These are phyloP conservation scores for Solanum chacoense DNA, from an alignment of 305 asterid genomes.

Conservation along the genomic window DNA sequence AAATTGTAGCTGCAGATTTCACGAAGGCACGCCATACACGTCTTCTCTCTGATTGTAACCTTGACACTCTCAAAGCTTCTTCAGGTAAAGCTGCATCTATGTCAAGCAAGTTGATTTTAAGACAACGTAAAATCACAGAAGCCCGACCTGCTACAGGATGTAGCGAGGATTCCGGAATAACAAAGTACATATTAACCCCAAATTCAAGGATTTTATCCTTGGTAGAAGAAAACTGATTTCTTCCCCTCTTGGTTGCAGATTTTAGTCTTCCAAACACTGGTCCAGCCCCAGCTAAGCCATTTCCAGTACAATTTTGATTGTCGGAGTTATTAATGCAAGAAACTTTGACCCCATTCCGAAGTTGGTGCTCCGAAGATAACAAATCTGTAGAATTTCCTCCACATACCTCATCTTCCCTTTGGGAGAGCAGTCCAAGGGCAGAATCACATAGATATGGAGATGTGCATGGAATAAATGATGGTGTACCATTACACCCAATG, in stretches of 20 bases:
- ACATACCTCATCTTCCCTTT: conserved; percentile 19
- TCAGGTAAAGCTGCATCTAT: conserved; percentile 86
- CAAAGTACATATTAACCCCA: conserved; percentile 32
- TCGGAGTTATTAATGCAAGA: conserved; percentile 10
- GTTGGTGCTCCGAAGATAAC: conserved; percentile 16
- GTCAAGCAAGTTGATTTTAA: conserved; percentile 74
- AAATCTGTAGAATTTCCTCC: conserved; percentile 16
- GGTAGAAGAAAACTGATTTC: conserved; percentile 26
- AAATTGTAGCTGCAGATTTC: conserved; percentile 64
- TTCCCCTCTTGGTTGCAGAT: conserved; percentile 18
- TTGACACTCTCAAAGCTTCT: conserved; percentile 58
- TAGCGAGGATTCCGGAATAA: conserved; percentile 50
- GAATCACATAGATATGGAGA: conserved; percentile 40
- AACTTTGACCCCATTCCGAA: conserved; percentile 18
- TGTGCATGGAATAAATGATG: conserved; percentile 32
- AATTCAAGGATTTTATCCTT: conserved; percentile 30
- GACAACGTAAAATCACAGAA: conserved; percentile 46
- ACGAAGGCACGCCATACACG: conserved; percentile 71
- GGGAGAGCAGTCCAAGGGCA: conserved; percentile 23
- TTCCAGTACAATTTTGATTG: conserved; percentile 20
- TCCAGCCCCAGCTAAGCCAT: conserved; percentile 18
- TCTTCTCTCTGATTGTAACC: conserved; percentile 50
- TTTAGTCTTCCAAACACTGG: conserved; percentile 28
- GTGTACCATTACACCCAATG: conserved; percentile 45
- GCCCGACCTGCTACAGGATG: conserved; percentile 62